Percentiles rank a stretch among this genome's conserved stretches.
These are phyloP conservation scores for Allium cepa DNA, from an alignment of 106 monocot species.

Conservation along the genomic window DNA sequence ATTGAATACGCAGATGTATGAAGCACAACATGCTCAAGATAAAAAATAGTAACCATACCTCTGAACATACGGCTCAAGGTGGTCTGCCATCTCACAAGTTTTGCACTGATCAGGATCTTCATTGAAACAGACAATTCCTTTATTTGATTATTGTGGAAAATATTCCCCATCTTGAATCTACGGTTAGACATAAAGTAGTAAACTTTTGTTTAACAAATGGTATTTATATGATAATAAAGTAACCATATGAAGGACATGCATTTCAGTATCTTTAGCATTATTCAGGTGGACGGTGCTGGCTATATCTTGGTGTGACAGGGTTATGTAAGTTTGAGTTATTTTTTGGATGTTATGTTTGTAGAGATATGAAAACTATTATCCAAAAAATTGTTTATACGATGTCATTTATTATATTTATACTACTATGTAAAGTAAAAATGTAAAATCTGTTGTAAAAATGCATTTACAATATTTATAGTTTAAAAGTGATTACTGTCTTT, in stretches of 20 bases:
- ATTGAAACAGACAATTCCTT: slow-evolving; percentile 98
- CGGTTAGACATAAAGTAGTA: no score
- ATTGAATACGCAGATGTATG: no score
- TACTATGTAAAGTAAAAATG: no score
- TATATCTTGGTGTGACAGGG: slow-evolving; percentile 95
- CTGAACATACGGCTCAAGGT: slow-evolving; percentile 74
- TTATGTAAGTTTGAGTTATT: slow-evolving; percentile 88
- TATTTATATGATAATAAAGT: not conserved
- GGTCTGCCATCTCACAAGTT: slow-evolving; percentile 74
- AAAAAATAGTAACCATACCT: slow-evolving; percentile 27
- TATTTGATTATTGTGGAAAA: slow-evolving; percentile 92
- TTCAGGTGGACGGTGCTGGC: slow-evolving; percentile 72
- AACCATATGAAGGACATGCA: slow-evolving; percentile 97
- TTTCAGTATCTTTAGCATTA: slow-evolving; percentile 81
- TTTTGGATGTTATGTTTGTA: slow-evolving; percentile 96
- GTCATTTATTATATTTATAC: no score
- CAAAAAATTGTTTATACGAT: slow-evolving; percentile 27
- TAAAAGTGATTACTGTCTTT: no score
- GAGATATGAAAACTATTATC: slow-evolving; percentile 87
- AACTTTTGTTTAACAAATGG: no score
- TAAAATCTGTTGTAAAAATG: no score
- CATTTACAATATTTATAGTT: no score
- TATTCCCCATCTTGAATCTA: slow-evolving; percentile 97
- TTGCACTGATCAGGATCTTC: slow-evolving; percentile 99
- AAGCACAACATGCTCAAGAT: not conserved